Evolutionary conservation across 208 protist species (phyloP).

Genomic region (Histomonas meleagridis): DNA sequence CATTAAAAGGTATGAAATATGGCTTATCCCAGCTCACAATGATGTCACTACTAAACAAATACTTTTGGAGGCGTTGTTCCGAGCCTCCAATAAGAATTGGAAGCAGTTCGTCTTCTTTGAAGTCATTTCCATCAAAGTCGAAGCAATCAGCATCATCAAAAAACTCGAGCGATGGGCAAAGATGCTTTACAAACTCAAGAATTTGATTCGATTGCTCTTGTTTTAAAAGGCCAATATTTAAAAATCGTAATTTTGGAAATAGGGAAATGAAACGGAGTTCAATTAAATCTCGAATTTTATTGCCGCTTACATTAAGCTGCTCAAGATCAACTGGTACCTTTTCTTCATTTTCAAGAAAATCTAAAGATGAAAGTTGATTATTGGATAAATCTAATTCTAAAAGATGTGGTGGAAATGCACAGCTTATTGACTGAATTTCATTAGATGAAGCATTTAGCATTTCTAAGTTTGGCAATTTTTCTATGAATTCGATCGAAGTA

Average conservation of each 20-base stretch:
- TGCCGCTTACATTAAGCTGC: background rate
- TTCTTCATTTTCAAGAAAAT: background rate
- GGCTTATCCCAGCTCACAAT: slow-evolving; percentile 24
- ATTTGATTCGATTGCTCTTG: background rate
- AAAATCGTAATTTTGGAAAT: background rate
- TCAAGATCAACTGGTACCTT: background rate
- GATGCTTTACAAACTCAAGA: background rate
- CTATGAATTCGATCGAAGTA: background rate
- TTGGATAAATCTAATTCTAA: background rate
- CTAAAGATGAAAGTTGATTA: background rate
- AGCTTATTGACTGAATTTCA: background rate
- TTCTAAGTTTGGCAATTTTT: background rate
- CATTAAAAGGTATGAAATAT: background rate
- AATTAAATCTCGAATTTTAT: background rate
- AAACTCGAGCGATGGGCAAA: background rate
- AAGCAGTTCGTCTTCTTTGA: background rate
- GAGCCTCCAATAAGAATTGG: background rate
- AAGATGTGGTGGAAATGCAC: background rate
- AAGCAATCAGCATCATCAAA: background rate
- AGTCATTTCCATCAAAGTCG: background rate
- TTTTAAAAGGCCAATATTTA: background rate
- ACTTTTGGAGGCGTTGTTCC: background rate
- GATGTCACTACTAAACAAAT: too few relatives aligned
- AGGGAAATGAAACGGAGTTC: background rate
- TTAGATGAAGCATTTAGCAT: background rate